Percentiles rank a stretch among this genome's conserved stretches.
These are phyloP conservation scores for Podaxis carcinomalis DNA, from an alignment of 768 basidiomycete species.

Conservation along the genomic window DNA sequence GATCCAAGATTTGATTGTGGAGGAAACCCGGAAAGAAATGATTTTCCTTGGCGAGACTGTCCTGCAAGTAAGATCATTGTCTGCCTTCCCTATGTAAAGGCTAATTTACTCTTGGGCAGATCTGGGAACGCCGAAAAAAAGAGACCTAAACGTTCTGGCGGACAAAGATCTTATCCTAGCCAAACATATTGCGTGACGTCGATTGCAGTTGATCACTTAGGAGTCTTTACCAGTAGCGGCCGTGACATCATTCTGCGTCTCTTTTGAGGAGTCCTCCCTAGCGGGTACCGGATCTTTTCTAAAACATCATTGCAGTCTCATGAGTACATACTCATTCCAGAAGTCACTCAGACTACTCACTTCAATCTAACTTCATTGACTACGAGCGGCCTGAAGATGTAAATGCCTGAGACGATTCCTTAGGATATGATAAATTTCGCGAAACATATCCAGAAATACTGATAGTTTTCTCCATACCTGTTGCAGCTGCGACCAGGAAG, in stretches of 20 bases:
- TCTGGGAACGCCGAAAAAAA: conserved; percentile 56
- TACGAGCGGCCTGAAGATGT: conserved; percentile 58
- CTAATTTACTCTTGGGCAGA: conserved; percentile 31
- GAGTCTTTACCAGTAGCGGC: neutral
- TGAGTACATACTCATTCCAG: conserved; percentile 1
- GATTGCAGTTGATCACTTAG: neutral
- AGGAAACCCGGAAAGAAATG: conserved; percentile 96
- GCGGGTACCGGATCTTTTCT: neutral
- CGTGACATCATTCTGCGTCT: neutral
- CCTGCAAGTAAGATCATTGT: conserved; percentile 63
- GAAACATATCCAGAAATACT: neutral
- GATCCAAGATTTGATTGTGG: conserved; percentile 94
- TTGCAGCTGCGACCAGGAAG: conserved; percentile 48
- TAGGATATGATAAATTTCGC: neutral
- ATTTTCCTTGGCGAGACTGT: conserved; percentile 97
- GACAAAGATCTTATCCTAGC: conserved; percentile 18
- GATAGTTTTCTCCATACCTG: conserved; percentile 38
- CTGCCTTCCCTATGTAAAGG: conserved; percentile 1
- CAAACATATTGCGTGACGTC: neutral
- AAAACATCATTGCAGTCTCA: conserved; percentile 13
- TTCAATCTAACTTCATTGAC: conserved; percentile 17
- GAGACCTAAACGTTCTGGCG: conserved; percentile 17
- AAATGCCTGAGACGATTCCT: conserved; percentile 63
- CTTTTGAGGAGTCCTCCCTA: neutral
- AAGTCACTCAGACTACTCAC: conserved; percentile 14